Conservation (phyloP, 805 yeast genomes). For the Candida germanica region DNA sequence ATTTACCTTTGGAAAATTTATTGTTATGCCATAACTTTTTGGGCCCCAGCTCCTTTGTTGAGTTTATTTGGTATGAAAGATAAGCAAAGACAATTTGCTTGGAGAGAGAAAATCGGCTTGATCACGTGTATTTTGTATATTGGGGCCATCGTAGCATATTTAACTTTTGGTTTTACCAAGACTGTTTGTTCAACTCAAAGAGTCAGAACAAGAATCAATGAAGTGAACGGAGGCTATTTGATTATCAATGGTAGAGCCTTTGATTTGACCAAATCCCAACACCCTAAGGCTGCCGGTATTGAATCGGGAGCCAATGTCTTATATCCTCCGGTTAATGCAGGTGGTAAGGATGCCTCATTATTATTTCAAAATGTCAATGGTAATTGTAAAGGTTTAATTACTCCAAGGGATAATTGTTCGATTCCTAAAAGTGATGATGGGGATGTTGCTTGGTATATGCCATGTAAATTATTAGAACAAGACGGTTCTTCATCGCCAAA, state of each 20-base stretch:
- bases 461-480: slow-evolving; percentile 68
- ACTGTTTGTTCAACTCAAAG: slow-evolving; percentile 60
- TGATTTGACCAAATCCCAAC: slow-evolving; percentile 65
- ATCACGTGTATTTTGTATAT: slow-evolving; percentile 68
- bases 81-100: slow-evolving; percentile 84
- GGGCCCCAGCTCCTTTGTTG: slow-evolving; percentile 83
- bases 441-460: slow-evolving; percentile 93
- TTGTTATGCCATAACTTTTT: slow-evolving; percentile 78
- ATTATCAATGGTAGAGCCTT: slow-evolving; percentile 82
- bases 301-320: slow-evolving; percentile 65
- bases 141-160: slow-evolving; percentile 77
- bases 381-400: slow-evolving; percentile 75
- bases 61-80: slow-evolving; percentile 72
- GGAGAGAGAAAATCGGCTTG: slow-evolving; percentile 94
- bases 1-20: slow-evolving; percentile 72
- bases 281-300: slow-evolving; percentile 82
- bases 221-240: slow-evolving; percentile 58
- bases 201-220: slow-evolving; percentile 54
- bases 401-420: slow-evolving; percentile 61
- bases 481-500: slow-evolving; percentile 74
- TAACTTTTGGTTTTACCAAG: slow-evolving; percentile 88
- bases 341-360: slow-evolving; percentile 81
- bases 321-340: slow-evolving; percentile 84
- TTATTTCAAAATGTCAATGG: slow-evolving; percentile 91
- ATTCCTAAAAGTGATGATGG: slow-evolving; percentile 60